phyloP scores from a whole-genome alignment of 768 basidiomycete species.

The Cytidiella melzeri region DNA sequence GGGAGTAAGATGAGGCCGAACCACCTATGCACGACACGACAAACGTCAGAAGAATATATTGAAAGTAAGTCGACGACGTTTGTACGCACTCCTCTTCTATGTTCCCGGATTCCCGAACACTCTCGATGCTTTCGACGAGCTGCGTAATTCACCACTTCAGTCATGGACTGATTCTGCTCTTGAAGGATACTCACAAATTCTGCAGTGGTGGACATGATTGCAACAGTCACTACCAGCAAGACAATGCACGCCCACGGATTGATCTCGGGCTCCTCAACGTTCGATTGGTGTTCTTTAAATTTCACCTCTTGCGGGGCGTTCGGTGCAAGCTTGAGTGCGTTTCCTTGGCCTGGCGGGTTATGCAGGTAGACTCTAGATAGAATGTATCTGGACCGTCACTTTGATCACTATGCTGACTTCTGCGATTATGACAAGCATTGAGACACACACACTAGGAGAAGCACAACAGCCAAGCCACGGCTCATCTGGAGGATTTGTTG shows the following conservation, averaged over 20 bases:
- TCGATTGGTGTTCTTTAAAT: constrained; percentile 33
- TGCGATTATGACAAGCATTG: background rate
- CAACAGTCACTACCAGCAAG: constrained; percentile 47
- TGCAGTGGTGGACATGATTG: constrained; percentile 60
- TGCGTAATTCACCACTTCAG: constrained; percentile 23
- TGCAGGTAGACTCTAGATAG: constrained; percentile 64
- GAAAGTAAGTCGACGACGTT: background rate
- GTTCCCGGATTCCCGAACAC: constrained; percentile 35
- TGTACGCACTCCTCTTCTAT: constrained; percentile 48
- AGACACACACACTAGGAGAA: constrained; percentile 44
- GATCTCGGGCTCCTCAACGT: constrained; percentile 45
- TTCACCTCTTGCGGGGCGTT: constrained; percentile 30
- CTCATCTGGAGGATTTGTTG: constrained; percentile 52
- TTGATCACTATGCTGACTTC: background rate
- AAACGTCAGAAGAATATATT: background rate
- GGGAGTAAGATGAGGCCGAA: constrained; percentile 71
- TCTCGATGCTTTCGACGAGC: constrained; percentile 62
- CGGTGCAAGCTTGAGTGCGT: constrained; percentile 35
- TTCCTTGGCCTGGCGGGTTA: constrained; percentile 60
- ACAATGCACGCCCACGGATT: constrained; percentile 58
- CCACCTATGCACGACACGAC: constrained; percentile 39
- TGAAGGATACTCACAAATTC: constrained; percentile 48
- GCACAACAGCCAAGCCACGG: constrained; percentile 56
- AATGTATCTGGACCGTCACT: constrained; percentile 42
- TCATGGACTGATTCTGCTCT: too few relatives aligned